These are phyloP conservation scores for Heracleum sosnowskyi DNA, from an alignment of 129 eudicot genomes.

Conservation along the genomic window DNA sequence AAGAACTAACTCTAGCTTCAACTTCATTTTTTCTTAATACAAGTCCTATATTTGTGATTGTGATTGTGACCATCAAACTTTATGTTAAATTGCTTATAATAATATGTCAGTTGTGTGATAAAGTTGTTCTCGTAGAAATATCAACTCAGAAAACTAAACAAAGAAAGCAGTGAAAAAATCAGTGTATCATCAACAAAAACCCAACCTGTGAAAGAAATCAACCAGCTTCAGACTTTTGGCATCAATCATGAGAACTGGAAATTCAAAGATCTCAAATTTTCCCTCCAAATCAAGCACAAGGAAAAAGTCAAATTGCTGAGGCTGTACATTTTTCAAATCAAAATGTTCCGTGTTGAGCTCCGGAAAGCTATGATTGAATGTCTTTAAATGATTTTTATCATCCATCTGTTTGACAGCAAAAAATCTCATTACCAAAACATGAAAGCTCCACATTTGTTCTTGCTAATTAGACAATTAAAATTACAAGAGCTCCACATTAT, in stretches of 20 bases:
- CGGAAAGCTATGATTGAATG: constrained; percentile 46
- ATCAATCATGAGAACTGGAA: constrained; percentile 80
- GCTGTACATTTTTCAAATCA: constrained; percentile 26
- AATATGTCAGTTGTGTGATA: too few relatives aligned
- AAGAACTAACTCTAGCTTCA: too few relatives aligned
- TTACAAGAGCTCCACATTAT: too few relatives aligned
- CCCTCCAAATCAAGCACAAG: constrained; percentile 98
- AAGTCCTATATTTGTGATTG: too few relatives aligned
- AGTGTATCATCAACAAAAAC: not conserved
- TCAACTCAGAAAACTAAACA: not conserved
- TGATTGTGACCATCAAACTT: not conserved
- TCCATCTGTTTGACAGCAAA: constrained; percentile 42
- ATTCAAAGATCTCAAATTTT: constrained; percentile 51
- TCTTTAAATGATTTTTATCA: constrained; percentile 56
- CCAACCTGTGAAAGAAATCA: constrained; percentile 75
- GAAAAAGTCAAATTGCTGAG: constrained; percentile 61
- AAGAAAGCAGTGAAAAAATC: not conserved
- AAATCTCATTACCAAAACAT: constrained; percentile 1
- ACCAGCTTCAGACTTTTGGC: constrained; percentile 68
- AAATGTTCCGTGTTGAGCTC: constrained; percentile 22
- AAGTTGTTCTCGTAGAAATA: not conserved
- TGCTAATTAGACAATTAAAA: too few relatives aligned
- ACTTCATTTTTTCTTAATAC: too few relatives aligned
- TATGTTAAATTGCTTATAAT: too few relatives aligned
- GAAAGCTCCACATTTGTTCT: not conserved